phyloP scores from a whole-genome alignment of 1,284 basidiomycete genomes.

The Stereum hirsutum region DNA sequence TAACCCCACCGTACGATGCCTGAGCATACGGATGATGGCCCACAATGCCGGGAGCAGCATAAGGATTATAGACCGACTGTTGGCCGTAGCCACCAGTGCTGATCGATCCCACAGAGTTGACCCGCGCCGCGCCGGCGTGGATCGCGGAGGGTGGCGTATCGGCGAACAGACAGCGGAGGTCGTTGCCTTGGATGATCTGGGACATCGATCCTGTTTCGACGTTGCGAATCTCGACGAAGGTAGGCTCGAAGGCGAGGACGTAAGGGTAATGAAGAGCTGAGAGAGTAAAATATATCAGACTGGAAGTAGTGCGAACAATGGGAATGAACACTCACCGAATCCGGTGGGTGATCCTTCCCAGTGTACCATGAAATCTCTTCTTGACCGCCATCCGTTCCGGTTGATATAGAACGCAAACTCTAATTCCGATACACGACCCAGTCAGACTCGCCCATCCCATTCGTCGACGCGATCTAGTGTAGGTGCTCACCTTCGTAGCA shows the following conservation, averaged over 20 bases:
- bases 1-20: constrained; percentile 14
- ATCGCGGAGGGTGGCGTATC: constrained; percentile 87
- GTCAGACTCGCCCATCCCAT: constrained; percentile 4
- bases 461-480: background rate
- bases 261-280: constrained; percentile 96
- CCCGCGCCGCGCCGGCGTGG: constrained; percentile 23
- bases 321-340: constrained; percentile 63
- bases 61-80: constrained; percentile 22
- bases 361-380: constrained; percentile 88
- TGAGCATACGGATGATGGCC: constrained; percentile 32
- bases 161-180: constrained; percentile 85
- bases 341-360: constrained; percentile 95
- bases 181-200: constrained; percentile 92
- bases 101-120: constrained; percentile 11
- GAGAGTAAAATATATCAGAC: background rate
- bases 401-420: constrained; percentile 99
- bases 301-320: background rate
- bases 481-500: constrained; percentile 86
- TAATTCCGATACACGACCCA: constrained; percentile 22
- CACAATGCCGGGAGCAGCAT: constrained; percentile 16
- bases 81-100: constrained; percentile 21
- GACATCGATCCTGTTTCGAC: constrained; percentile 89
- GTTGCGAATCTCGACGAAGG: constrained; percentile 94
- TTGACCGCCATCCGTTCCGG: constrained; percentile 89
- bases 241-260: constrained; percentile 94